Conservation (phyloP, 2,329 filamentous ascomycete species). For the Didymella arachidicola region DNA sequence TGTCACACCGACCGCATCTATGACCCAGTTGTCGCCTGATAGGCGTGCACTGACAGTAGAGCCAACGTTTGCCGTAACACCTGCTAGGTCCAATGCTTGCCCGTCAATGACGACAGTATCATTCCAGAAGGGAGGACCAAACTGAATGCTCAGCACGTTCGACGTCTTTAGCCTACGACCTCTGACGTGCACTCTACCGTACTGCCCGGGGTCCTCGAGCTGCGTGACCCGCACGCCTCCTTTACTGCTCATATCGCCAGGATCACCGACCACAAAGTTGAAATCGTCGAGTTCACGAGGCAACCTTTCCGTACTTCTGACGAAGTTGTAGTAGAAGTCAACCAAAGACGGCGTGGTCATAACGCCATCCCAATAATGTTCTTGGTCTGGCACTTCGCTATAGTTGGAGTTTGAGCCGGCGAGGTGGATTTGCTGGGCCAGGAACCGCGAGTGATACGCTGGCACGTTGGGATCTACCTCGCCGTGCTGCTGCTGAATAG, state of each 20-base stretch:
- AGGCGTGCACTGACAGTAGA: neutral
- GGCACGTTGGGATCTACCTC: constrained; percentile 66
- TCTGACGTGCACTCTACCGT: constrained; percentile 58
- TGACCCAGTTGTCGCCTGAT: constrained; percentile 19
- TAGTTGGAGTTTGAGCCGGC: constrained; percentile 55
- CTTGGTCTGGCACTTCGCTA: constrained; percentile 58
- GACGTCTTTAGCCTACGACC: constrained; percentile 42
- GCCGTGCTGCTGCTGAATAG: constrained; percentile 65
- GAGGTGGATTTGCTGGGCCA: constrained; percentile 59
- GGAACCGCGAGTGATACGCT: constrained; percentile 63
- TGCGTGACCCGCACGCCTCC: constrained; percentile 61
- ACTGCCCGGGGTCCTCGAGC: constrained; percentile 58
- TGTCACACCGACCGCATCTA: neutral
- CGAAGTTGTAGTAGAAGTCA: constrained; percentile 57
- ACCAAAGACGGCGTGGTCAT: constrained; percentile 61
- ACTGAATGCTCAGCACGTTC: constrained; percentile 44
- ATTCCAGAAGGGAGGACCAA: constrained; percentile 32
- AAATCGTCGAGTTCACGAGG: constrained; percentile 50
- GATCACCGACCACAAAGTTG: constrained; percentile 59
- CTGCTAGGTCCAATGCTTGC: constrained; percentile 25
- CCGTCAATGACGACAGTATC: constrained; percentile 34
- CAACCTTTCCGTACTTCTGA: constrained; percentile 24
- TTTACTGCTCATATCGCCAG: constrained; percentile 61
- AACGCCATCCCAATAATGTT: constrained; percentile 64
- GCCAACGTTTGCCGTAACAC: neutral